phyloP scores from a whole-genome alignment of 148 eudicot species.

The Nepenthes gracilis region DNA sequence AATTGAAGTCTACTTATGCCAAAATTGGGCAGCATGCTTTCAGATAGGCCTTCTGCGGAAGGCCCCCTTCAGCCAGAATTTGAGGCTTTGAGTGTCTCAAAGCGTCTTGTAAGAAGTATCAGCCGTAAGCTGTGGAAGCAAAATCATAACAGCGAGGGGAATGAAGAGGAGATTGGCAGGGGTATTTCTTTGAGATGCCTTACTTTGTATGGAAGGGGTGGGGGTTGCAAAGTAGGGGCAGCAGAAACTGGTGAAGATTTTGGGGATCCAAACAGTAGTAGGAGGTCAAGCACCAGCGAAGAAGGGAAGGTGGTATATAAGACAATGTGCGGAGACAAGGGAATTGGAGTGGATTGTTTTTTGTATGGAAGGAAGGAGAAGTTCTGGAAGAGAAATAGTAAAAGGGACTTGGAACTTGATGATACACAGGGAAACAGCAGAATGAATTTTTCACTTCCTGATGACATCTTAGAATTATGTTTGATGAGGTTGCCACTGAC shows the following conservation, averaged over 20 bases:
- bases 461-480: conserved; percentile 91
- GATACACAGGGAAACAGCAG: conserved; percentile 26
- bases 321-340: conserved; percentile 49
- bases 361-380: conserved; percentile 58
- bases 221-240: conserved; percentile 97
- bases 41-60: conserved; percentile 44
- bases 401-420: conserved; percentile 27
- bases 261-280: conserved; percentile 39
- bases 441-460: conserved; percentile 59
- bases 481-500: conserved; percentile 85
- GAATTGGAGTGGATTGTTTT: conserved; percentile 70
- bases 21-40: conserved; percentile 23
- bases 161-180: conserved; percentile 37
- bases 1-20: neutral
- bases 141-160: conserved; percentile 29
- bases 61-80: conserved; percentile 44
- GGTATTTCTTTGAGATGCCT: conserved; percentile 71
- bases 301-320: conserved; percentile 42
- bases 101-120: conserved; percentile 64
- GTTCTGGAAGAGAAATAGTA: conserved; percentile 44
- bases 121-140: conserved; percentile 70
- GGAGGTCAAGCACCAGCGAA: conserved; percentile 57
- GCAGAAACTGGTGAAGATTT: conserved; percentile 71
- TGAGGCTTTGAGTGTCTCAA: conserved; percentile 68
- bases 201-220: conserved; percentile 58